phyloP scores from a whole-genome alignment of 2,329 filamentous ascomycete species.

The Nigrospora oryzae region DNA sequence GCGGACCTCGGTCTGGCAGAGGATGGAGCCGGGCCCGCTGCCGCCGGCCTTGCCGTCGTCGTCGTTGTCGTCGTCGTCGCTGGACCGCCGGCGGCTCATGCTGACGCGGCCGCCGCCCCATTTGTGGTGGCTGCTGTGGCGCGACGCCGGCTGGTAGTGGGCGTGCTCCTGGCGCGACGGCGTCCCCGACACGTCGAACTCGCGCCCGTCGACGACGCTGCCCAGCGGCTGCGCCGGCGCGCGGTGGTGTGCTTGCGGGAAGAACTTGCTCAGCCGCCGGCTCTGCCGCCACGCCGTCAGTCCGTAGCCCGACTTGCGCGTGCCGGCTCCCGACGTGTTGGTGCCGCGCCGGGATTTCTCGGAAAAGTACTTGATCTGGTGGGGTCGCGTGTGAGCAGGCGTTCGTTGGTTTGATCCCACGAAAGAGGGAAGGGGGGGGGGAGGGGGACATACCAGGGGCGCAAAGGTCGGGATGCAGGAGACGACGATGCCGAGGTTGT shows the following conservation, averaged over 20 bases:
- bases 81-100: background rate
- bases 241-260: background rate
- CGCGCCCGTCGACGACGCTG: background rate
- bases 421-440: no score
- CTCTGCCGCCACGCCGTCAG: slow-evolving; percentile 13
- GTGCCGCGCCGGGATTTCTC: slow-evolving; percentile 15
- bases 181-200: background rate
- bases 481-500: slow-evolving; percentile 33
- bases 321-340: slow-evolving; percentile 2
- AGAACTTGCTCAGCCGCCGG: background rate
- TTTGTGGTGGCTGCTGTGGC: no score
- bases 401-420: no score
- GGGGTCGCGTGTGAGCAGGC: no score
- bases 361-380: slow-evolving; percentile 17
- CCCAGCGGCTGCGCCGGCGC: slow-evolving; percentile 5
- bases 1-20: background rate
- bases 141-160: no score
- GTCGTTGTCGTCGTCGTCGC: background rate
- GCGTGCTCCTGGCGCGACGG: no score
- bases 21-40: background rate
- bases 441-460: slow-evolving; percentile 20
- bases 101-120: no score
- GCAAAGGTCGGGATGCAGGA: slow-evolving; percentile 32
- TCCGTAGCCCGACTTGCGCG: slow-evolving; percentile 12
- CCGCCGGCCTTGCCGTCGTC: no score